Conservation (phyloP, 345 rosid genomes). For the Ailanthus altissimus region DNA sequence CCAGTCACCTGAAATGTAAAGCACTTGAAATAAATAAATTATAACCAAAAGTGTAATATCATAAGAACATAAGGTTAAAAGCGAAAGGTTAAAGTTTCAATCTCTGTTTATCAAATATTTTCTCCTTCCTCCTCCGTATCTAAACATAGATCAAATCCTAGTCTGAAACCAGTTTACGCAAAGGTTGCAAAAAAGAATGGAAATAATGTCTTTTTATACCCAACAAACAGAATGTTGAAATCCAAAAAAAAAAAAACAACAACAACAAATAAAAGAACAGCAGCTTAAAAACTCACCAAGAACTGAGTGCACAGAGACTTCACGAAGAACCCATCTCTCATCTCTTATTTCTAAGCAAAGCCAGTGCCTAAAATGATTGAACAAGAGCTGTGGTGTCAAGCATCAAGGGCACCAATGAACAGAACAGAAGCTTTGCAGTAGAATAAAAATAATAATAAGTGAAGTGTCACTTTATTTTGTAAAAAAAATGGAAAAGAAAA, state of each 20-base stretch:
- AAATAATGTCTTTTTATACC: constrained; percentile 7
- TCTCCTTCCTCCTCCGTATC: background rate
- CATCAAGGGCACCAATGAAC: constrained; percentile 61
- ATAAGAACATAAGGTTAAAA: background rate
- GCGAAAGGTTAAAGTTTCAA: background rate
- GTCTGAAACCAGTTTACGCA: constrained; percentile 10
- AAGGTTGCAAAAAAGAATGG: constrained; percentile 6
- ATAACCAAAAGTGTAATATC: background rate
- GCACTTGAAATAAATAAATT: background rate
- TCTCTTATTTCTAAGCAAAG: constrained; percentile 32
- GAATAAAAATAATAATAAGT: constrained; percentile 32
- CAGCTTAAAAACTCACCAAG: constrained; percentile 32
- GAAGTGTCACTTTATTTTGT: constrained; percentile 26
- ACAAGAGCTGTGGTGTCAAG: constrained; percentile 54
- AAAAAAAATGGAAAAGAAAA: background rate
- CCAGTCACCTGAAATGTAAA: background rate
- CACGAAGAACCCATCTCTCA: constrained; percentile 37
- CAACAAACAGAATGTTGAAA: constrained; percentile 33
- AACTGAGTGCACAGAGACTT: constrained; percentile 10
- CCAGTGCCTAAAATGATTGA: constrained; percentile 47
- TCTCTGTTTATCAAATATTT: constrained; percentile 2
- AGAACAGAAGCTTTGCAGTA: constrained; percentile 24
- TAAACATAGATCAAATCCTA: constrained; percentile 19
- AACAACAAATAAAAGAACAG: too few relatives aligned
- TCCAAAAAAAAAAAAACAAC: constrained; percentile 20